These are phyloP conservation scores for Clitopilus hobsonii DNA, from an alignment of 768 basidiomycete genomes.

Conservation along the genomic window DNA sequence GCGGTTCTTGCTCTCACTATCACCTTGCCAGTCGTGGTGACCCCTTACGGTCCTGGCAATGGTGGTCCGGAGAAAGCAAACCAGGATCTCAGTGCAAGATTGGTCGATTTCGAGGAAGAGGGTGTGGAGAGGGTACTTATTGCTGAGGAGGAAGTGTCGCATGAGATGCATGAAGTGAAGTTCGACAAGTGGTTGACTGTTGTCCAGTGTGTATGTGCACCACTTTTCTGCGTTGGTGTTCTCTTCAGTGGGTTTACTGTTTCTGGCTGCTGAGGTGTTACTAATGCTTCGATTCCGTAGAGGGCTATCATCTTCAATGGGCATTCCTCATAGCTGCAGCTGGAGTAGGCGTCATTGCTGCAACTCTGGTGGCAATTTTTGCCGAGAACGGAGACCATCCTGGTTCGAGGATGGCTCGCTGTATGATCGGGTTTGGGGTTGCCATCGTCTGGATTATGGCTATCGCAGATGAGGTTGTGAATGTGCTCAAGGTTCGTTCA, in stretches of 20 bases:
- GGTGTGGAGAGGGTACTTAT: conserved; percentile 63
- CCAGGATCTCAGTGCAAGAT: conserved; percentile 14
- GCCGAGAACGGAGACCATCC: conserved; percentile 55
- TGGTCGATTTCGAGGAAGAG: conserved; percentile 75
- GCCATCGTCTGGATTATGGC: conserved; percentile 98
- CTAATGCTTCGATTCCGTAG: conserved; percentile 25
- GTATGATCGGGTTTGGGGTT: conserved; percentile 87
- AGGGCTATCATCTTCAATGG: conserved; percentile 34
- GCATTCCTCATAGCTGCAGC: conserved; percentile 54
- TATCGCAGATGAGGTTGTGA: conserved; percentile 93
- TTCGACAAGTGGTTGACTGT: conserved; percentile 86
- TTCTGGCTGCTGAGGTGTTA: background rate
- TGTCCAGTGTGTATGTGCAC: conserved; percentile 77
- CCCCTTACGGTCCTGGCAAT: conserved; percentile 25
- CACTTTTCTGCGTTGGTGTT: conserved; percentile 69
- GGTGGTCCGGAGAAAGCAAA: conserved; percentile 21
- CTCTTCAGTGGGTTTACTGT: conserved; percentile 66
- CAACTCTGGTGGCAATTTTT: conserved; percentile 53
- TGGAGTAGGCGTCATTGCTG: conserved; percentile 49
- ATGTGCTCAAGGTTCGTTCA: conserved; percentile 70
- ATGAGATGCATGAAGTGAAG: conserved; percentile 58
- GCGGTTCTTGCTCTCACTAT: conserved; percentile 83
- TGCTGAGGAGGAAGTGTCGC: conserved; percentile 70
- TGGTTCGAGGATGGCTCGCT: conserved; percentile 62
- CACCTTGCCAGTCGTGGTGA: conserved; percentile 87